Evolutionary conservation across 257 asterid species (phyloP).

Genomic region (Handroanthus guayacan): DNA sequence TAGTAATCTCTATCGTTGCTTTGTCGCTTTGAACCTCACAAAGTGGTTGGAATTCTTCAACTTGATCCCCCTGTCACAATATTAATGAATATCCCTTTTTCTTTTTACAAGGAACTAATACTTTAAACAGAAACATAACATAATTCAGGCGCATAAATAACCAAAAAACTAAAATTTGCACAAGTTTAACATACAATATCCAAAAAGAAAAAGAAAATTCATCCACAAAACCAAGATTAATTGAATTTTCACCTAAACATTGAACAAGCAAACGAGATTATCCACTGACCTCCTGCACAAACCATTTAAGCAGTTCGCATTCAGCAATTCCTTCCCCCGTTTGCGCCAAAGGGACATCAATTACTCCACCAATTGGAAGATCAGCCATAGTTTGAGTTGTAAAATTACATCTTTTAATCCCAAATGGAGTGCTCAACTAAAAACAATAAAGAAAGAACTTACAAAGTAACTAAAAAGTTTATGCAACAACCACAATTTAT

Average conservation of each 20-base stretch:
- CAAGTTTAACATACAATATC: neutral
- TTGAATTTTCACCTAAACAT: neutral
- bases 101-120: neutral
- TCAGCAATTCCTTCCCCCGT: slow-evolving; percentile 99
- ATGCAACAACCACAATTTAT: neutral
- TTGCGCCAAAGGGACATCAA: slow-evolving; percentile 95
- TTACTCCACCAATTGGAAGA: slow-evolving; percentile 55
- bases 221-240: slow-evolving; percentile 17
- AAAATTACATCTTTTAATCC: slow-evolving; percentile 49
- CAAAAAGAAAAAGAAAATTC: neutral
- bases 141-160: neutral
- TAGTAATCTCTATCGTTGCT: slow-evolving; percentile 97
- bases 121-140: neutral
- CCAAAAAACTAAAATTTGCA: neutral
- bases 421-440: slow-evolving; percentile 53
- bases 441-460: slow-evolving; percentile 29
- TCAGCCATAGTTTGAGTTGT: slow-evolving; percentile 62
- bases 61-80: slow-evolving; percentile 77
- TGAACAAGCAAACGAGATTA: slow-evolving; percentile 26
- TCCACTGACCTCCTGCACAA: slow-evolving; percentile 83
- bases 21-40: slow-evolving; percentile 99
- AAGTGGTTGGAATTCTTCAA: slow-evolving; percentile 95
- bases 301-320: slow-evolving; percentile 97
- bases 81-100: slow-evolving; percentile 4
- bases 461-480: slow-evolving; percentile 1